A percentile compares a stretch with the other conserved stretches of the same genome.
Conservation (phyloP, 75 land plant genomes). For the Pinus taeda region DNA sequence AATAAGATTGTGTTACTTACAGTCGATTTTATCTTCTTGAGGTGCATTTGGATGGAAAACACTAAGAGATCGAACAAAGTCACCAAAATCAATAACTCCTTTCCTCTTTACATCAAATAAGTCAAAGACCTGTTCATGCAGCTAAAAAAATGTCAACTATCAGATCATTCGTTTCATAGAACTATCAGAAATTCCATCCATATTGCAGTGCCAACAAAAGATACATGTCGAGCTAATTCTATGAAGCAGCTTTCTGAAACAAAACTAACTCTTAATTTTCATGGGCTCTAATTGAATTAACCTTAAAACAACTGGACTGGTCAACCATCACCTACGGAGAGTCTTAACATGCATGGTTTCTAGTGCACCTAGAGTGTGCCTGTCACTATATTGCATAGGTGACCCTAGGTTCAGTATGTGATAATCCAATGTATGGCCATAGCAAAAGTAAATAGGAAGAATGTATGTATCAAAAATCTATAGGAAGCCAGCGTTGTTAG, state of each 20-base stretch:
- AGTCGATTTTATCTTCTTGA: constrained; percentile 76
- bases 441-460: no score
- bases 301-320: no score
- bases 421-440: no score
- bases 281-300: no score
- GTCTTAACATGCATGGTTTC: no score
- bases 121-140: constrained; percentile 73
- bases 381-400: no score
- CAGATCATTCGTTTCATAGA: not conserved
- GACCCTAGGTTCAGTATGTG: no score
- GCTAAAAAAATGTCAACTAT: not conserved
- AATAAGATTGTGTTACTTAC: constrained; percentile 29
- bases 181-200: not conserved
- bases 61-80: constrained; percentile 88
- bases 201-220: not conserved
- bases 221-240: not conserved
- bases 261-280: no score
- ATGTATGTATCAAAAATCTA: no score
- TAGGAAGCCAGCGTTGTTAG: no score
- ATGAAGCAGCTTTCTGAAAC: not conserved
- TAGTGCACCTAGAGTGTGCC: no score
- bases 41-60: constrained; percentile 95
- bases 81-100: constrained; percentile 90
- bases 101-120: constrained; percentile 82
- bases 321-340: no score